Percentiles rank a stretch among this genome's conserved stretches.
phyloP scores from a whole-genome alignment of 2,329 filamentous ascomycete species.

The Phyllosticta citriasiana region DNA sequence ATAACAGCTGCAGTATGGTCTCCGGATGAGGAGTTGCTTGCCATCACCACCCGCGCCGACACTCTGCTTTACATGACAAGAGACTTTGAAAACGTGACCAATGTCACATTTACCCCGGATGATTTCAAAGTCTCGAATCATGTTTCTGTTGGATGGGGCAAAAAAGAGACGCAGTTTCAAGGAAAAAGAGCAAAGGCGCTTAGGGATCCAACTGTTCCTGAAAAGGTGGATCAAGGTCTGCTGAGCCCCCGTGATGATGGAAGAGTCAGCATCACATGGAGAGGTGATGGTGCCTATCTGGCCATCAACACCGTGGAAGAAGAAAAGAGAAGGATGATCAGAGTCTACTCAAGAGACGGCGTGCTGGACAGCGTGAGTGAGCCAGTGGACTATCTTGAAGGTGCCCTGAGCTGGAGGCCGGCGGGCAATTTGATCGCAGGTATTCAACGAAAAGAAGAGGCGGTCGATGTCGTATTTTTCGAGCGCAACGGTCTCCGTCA shows the following conservation, averaged over 20 bases:
- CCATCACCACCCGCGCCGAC: slow-evolving; percentile 67
- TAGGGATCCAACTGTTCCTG: slow-evolving; percentile 87
- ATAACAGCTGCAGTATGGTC: slow-evolving; percentile 89
- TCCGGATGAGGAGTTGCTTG: slow-evolving; percentile 83
- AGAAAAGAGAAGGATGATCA: slow-evolving; percentile 63
- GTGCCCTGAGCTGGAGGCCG: slow-evolving; percentile 80
- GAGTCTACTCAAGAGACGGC: slow-evolving; percentile 85
- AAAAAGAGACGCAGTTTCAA: slow-evolving; percentile 96
- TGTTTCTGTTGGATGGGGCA: slow-evolving; percentile 96
- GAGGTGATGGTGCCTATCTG: slow-evolving; percentile 85
- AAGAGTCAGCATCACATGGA: slow-evolving; percentile 71
- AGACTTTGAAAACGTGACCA: slow-evolving; percentile 73
- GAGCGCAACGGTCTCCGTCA: slow-evolving; percentile 96
- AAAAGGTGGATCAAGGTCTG: slow-evolving; percentile 76
- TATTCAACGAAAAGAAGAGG: slow-evolving; percentile 59
- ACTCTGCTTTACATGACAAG: slow-evolving; percentile 89
- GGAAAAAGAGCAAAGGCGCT: slow-evolving; percentile 79
- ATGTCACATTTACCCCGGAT: slow-evolving; percentile 59
- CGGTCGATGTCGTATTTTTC: slow-evolving; percentile 84
- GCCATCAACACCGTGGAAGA: slow-evolving; percentile 73
- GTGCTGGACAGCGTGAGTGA: slow-evolving; percentile 88
- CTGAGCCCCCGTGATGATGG: slow-evolving; percentile 66
- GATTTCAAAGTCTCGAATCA: slow-evolving; percentile 84
- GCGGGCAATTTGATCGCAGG: slow-evolving; percentile 84
- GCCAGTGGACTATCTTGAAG: slow-evolving; percentile 85